Conservation (phyloP, 2,329 filamentous ascomycete species). For the Ophiostoma ulmi region DNA sequence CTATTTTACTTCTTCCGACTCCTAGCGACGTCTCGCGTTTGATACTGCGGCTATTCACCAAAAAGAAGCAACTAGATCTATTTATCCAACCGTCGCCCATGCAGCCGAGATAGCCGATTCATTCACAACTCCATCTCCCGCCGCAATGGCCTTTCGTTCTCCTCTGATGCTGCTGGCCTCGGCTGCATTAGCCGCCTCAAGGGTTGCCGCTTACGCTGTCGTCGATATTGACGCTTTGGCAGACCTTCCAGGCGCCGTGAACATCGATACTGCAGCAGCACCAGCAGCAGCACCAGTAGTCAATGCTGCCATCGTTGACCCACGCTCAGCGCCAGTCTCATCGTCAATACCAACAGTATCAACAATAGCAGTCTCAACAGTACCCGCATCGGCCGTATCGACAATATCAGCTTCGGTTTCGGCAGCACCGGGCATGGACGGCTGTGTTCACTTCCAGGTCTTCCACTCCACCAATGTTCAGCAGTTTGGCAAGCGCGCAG, state of each 20-base stretch:
- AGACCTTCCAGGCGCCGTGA: constrained; percentile 2
- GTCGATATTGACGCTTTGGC: not conserved
- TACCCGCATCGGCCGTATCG: not conserved
- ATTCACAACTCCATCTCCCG: not conserved
- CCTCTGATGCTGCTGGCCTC: constrained; percentile 9
- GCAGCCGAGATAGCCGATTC: constrained; percentile 19
- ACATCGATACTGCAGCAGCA: not conserved
- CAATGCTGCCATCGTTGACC: not conserved
- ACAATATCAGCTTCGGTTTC: not conserved
- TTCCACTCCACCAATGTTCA: constrained; percentile 41
- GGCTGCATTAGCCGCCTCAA: not conserved
- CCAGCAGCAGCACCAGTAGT: not conserved
- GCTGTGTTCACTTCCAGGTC: constrained; percentile 40
- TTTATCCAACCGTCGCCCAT: constrained; percentile 7
- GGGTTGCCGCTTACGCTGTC: constrained; percentile 8
- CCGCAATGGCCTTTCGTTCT: constrained; percentile 18
- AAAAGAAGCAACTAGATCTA: not conserved
- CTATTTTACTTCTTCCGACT: not conserved
- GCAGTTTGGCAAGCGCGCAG: constrained; percentile 40
- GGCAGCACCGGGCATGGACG: constrained; percentile 16
- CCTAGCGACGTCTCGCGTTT: constrained; percentile 21
- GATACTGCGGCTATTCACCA: constrained; percentile 16
- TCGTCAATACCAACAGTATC: not conserved
- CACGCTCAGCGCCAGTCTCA: not conserved
- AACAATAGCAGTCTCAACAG: not conserved